A percentile compares a stretch with the other conserved stretches of the same genome.
phyloP scores from a whole-genome alignment of 2,329 filamentous ascomycete genomes.

The Pezicula carpinea region DNA sequence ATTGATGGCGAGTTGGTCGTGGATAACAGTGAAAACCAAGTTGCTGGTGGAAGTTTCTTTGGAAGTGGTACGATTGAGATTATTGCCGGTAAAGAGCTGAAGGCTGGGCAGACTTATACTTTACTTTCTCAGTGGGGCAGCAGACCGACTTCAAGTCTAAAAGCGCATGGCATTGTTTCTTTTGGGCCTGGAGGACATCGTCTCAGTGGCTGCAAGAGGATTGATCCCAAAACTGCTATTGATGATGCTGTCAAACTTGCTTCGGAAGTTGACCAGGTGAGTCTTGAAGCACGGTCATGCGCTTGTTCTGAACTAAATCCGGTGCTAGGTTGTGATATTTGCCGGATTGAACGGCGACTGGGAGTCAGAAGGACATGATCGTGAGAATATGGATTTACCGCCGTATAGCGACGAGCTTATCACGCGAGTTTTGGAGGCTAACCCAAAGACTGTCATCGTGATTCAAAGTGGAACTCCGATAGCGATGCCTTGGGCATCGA shows the following conservation, averaged over 20 bases:
- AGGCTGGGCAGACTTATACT: constrained; percentile 27
- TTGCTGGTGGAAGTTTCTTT: constrained; percentile 34
- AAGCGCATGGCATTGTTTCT: constrained; percentile 39
- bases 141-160: constrained; percentile 51
- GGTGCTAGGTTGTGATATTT: constrained; percentile 18
- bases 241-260: constrained; percentile 62
- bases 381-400: constrained; percentile 21
- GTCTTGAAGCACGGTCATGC: constrained; percentile 44
- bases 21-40: constrained; percentile 29
- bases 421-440: constrained; percentile 46
- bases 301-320: constrained; percentile 69
- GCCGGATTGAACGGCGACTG: constrained; percentile 21
- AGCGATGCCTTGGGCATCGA: constrained; percentile 46
- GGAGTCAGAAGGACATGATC: constrained; percentile 30
- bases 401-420: constrained; percentile 34
- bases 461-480: constrained; percentile 58
- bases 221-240: constrained; percentile 56
- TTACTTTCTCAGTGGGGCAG: constrained; percentile 44
- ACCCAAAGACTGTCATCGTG: constrained; percentile 54
- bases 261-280: constrained; percentile 49
- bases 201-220: constrained; percentile 54
- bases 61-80: constrained; percentile 31
- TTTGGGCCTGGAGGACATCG: constrained; percentile 58
- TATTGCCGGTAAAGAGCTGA: constrained; percentile 18
- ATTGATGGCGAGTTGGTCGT: constrained; percentile 30